Evolutionary conservation across 129 eudicot genomes (phyloP).

Genomic region (Pseudognaphalium luteoalbum): DNA sequence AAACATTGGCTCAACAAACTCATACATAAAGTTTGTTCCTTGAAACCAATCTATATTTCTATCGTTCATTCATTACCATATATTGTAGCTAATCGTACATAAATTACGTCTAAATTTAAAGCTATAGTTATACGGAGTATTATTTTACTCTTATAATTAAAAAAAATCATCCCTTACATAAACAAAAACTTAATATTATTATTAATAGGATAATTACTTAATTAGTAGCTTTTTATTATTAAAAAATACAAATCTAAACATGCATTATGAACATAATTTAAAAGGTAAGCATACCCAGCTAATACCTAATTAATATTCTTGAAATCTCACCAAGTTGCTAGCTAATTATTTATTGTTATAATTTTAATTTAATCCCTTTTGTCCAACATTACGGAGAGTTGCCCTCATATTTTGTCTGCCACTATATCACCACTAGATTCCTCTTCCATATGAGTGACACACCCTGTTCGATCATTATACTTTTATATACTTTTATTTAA

Average conservation of each 20-base stretch:
- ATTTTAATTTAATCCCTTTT: neutral
- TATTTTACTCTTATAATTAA: neutral
- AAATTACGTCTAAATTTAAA: neutral
- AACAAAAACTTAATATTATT: neutral
- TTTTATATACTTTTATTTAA: neutral
- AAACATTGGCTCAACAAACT: constrained; percentile 10
- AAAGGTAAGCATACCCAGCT: constrained; percentile 30
- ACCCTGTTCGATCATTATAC: neutral
- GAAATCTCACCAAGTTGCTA: constrained; percentile 28
- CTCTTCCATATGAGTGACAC: constrained; percentile 35
- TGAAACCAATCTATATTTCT: neutral
- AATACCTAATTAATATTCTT: constrained; percentile 41
- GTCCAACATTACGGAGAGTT: constrained; percentile 48
- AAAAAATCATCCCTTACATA: neutral
- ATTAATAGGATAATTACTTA: neutral
- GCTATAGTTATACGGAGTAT: neutral
- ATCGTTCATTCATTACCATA: neutral
- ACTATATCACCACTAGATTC: constrained; percentile 80
- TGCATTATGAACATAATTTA: constrained; percentile 1
- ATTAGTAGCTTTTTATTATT: too few species aligned
- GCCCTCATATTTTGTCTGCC: constrained; percentile 71
- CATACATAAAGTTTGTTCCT: neutral
- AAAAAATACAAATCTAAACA: neutral
- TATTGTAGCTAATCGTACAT: neutral
- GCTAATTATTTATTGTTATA: constrained; percentile 14